Percentiles rank a stretch among this genome's conserved stretches.
Conservation (phyloP, 257 asterid genomes). For the Solanum bukasovii region DNA sequence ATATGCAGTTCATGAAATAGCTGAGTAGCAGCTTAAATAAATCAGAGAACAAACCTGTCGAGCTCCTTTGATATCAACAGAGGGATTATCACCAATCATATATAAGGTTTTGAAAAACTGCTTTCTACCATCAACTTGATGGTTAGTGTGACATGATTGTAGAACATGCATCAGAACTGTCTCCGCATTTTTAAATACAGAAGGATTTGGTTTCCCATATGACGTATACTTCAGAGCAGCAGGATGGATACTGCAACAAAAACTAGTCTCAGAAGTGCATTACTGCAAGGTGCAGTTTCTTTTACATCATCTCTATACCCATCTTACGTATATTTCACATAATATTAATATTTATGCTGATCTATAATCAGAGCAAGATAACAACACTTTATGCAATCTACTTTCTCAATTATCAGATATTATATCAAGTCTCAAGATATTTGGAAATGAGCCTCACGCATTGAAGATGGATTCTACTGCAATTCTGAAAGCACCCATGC, state of each 20-base stretch:
- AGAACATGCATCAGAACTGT: slow-evolving; percentile 41
- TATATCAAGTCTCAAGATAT: neutral
- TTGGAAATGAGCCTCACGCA: slow-evolving; percentile 32
- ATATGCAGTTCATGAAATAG: neutral
- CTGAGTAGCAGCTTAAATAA: neutral
- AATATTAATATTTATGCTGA: neutral
- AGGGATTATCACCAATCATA: slow-evolving; percentile 91
- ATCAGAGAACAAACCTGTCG: slow-evolving; percentile 41
- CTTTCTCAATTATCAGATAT: neutral
- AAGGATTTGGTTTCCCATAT: slow-evolving; percentile 83
- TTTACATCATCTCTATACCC: neutral
- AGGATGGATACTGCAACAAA: slow-evolving; percentile 46
- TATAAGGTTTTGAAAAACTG: slow-evolving; percentile 48
- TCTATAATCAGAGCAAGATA: neutral
- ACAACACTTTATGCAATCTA: neutral
- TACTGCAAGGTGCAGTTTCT: neutral
- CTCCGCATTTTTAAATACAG: slow-evolving; percentile 67
- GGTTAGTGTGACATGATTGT: slow-evolving; percentile 14
- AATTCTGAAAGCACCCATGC: slow-evolving; percentile 98
- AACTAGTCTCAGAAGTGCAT: slow-evolving; percentile 1
- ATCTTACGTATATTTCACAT: neutral
- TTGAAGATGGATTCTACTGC: slow-evolving; percentile 83
- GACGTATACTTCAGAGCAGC: slow-evolving; percentile 56
- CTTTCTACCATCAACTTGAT: slow-evolving; percentile 7
- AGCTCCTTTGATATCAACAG: slow-evolving; percentile 80